These are phyloP conservation scores for Dryadomyces quercivorus DNA, from an alignment of 2,329 filamentous ascomycete genomes.

Conservation along the genomic window DNA sequence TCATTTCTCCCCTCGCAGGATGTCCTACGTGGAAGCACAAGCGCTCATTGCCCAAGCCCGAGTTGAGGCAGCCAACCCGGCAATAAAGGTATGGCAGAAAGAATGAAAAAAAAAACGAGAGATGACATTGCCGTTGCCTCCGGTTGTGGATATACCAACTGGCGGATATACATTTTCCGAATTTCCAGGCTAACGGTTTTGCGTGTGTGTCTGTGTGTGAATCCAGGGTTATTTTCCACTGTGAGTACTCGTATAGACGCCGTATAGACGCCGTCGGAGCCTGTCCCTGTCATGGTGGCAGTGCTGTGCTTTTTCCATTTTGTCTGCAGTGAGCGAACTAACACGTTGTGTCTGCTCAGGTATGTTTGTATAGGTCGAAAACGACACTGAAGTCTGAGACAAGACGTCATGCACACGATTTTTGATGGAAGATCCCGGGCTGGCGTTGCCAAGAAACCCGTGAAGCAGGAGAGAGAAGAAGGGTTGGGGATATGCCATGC, in stretches of 20 bases:
- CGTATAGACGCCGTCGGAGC: neutral
- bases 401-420: neutral
- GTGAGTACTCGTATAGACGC: constrained; percentile 21
- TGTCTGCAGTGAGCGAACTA: neutral
- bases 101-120: no score
- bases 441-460: neutral
- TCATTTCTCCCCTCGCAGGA: constrained; percentile 34
- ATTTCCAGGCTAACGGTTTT: neutral
- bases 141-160: no score
- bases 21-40: constrained; percentile 45
- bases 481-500: neutral
- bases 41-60: constrained; percentile 43
- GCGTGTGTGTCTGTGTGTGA: neutral
- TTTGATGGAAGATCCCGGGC: neutral
- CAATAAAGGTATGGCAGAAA: constrained; percentile 36
- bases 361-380: constrained; percentile 54
- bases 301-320: no score
- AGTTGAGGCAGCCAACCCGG: constrained; percentile 37
- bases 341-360: constrained; percentile 19
- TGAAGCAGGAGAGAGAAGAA: neutral
- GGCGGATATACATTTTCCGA: no score
- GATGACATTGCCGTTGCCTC: neutral
- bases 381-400: constrained; percentile 19
- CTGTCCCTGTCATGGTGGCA: neutral
- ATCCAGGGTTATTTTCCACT: constrained; percentile 47